Base-by-base conservation (phyloP, 192 early-diverging fungal genomes). In the Oehlia diaphana region DNA sequence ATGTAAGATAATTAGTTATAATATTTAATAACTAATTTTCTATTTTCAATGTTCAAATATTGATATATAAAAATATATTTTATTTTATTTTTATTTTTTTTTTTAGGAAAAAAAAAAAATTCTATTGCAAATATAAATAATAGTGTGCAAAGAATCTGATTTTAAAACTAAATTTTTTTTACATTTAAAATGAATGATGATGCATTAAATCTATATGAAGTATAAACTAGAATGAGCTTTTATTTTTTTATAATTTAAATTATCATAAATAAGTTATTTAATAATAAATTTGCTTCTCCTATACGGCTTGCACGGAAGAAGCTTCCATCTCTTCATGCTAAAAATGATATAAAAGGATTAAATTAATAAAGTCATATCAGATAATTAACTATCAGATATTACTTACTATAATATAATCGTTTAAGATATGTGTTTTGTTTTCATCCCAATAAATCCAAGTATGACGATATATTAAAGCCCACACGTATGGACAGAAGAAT, bases 391-490 rank as follows among this genome's bases (percentile, higher is more conserved):
- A 62, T 21, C 3, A 26, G 47, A 70, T 9, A 19, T 8, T 33
- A 68, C 84, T 68, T 81, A 86, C 85, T 10, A 69, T 72, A 72
- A 82, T 80, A 65, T 83, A 86, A 58, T 86, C 82, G 33, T 82
- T 78, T 47, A 86, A 37, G 50, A 86, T 84, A 39, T 82, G 86
- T 9, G 88, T 80, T 44, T 87, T 92, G 37, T 92, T 90, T 61
- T 89, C 89, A 81, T 92, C 89, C 92, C 92, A 93, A 64, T 93
- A 91, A 76, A 92, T 90, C 81, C 90, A 87, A 58, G 83, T 87
- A 35, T 86, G 87, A 28, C 87, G 73, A 77, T 88, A 84, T 10
- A 91, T 83, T 6, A 92, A 61, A 9, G 87, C 86, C 93, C 93
- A 94, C 3, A 91, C 87, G 80, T 92, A 93, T 14, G 92, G 92